Evolutionary conservation across 2,329 filamentous ascomycete species (phyloP).

Genomic region (Pseudogymnoascus sp.): DNA sequence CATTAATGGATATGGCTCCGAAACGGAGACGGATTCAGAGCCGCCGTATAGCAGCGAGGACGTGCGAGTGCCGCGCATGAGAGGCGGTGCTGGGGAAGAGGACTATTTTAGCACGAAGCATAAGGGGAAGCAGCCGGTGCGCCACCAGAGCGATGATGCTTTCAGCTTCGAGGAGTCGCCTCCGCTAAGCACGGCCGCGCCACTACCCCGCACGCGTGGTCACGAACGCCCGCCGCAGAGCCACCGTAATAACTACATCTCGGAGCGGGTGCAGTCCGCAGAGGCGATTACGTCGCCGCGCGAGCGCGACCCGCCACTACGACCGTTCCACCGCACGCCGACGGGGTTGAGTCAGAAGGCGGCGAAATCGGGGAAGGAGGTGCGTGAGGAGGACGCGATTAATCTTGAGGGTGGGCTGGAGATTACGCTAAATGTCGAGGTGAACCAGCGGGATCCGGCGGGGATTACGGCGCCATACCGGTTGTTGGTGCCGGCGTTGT

Average conservation of each 20-base stretch:
- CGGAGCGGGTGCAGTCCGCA: neutral
- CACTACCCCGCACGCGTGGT: neutral
- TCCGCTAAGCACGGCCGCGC: neutral
- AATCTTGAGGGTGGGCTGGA: constrained; percentile 79
- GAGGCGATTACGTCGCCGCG: neutral
- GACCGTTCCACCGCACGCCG: constrained; percentile 56
- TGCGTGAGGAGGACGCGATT: constrained; percentile 45
- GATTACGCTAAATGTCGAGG: constrained; percentile 81
- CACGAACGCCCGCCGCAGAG: neutral
- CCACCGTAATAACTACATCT: neutral
- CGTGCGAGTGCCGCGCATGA: constrained; percentile 26
- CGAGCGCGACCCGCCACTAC: constrained; percentile 13
- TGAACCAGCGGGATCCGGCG: constrained; percentile 73
- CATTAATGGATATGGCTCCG: constrained; percentile 47
- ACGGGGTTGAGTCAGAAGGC: constrained; percentile 59
- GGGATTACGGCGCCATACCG: constrained; percentile 85
- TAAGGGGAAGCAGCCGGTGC: neutral
- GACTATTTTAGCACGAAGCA: constrained; percentile 37
- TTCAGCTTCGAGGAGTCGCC: neutral
- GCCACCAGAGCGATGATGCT: neutral
- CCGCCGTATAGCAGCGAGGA: constrained; percentile 14
- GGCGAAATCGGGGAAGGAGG: constrained; percentile 38
- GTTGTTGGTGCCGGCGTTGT: constrained; percentile 59
- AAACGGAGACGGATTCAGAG: constrained; percentile 32
- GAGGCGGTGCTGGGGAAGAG: constrained; percentile 41